Base-by-base conservation (phyloP, 2,329 filamentous ascomycete genomes). In the Paraconiothyrium sp. region DNA sequence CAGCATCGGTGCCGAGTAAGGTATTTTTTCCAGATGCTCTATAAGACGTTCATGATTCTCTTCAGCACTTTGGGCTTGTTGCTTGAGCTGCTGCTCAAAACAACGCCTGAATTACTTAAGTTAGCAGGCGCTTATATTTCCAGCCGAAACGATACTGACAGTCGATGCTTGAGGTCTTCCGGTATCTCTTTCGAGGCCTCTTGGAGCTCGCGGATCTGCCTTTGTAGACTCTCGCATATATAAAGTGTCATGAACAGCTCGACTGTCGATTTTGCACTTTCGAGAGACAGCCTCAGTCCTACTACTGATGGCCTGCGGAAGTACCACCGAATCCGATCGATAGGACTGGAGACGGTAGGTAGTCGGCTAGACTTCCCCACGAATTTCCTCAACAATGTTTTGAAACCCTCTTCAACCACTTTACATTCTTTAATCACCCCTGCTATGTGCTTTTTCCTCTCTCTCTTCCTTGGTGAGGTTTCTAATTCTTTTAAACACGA, bases 291-390 rank as follows among this genome's bases (percentile, higher is more conserved):
- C 20, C 37, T 61, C 54, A 61, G 41, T 14, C 59, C 52, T 14
- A 6, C 59, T 54, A 57, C 59, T 27, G 27, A n/a, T 4, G 37
- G 32, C 20, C 43, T 51, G 22, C 37, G 34, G 20, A 61, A 48
- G 24, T 61, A 61, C 59, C 59, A 61, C 30, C 47, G 37, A 8
- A 52, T 20, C n/a, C 59, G 46, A 44, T 57, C 59, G 0, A 56
- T 2, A 51, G 16, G 20, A n/a, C 24, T 32, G 20, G 34, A 24
- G 32, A 57, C 20, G 7, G 22, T 54, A 8, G 37, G 54, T 11
- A 47, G 1, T 16, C 52, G 24, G 13, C n/a, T 16, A 52, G 27
- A 7, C 1, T 32, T 27, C 20, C 20, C 14, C 20, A 61, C 48
- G 32, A 61, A 61, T 43, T 39, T 61, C 4, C 11, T 34, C 37